phyloP scores from a whole-genome alignment of 306 rosid genomes.

The Betula pendula region DNA sequence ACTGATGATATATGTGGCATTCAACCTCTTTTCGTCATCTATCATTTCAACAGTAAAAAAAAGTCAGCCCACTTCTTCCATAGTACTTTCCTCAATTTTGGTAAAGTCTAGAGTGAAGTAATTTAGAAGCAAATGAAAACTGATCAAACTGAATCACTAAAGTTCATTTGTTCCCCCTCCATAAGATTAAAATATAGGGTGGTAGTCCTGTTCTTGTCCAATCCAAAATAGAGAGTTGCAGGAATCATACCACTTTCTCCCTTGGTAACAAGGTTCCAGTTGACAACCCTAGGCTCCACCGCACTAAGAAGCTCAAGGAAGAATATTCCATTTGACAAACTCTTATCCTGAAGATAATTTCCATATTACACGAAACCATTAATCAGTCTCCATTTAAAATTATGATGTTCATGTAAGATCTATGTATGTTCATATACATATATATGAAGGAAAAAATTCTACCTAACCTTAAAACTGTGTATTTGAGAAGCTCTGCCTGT shows the following conservation, averaged over 20 bases:
- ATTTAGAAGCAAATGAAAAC: not conserved
- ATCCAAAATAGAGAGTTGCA: conserved; percentile 3
- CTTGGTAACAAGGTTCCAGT: conserved; percentile 97
- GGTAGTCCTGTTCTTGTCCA: not conserved
- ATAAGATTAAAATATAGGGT: not conserved
- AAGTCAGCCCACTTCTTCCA: conserved; percentile 20
- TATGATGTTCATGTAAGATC: not conserved
- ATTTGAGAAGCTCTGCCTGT: conserved; percentile 71
- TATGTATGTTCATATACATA: not conserved
- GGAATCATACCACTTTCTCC: conserved; percentile 77
- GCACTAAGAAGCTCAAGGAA: conserved; percentile 96
- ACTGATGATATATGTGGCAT: conserved; percentile 91
- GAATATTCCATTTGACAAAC: conserved; percentile 83
- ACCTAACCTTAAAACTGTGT: conserved; percentile 79
- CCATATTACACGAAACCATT: conserved; percentile 19
- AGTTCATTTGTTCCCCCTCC: not conserved
- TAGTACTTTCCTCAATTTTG: not conserved
- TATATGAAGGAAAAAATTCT: not conserved
- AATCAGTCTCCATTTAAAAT: conserved; percentile 15
- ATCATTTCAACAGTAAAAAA: conserved; percentile 24
- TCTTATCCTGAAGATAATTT: conserved; percentile 62
- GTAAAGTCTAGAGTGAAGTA: not conserved
- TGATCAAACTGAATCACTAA: not conserved
- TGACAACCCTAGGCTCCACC: conserved; percentile 93
- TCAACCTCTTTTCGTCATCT: conserved; percentile 92